A percentile compares a stretch with the other conserved stretches of the same genome.
Conservation (phyloP, 2,329 filamentous ascomycete genomes). For the Coleophoma crateriformis region DNA sequence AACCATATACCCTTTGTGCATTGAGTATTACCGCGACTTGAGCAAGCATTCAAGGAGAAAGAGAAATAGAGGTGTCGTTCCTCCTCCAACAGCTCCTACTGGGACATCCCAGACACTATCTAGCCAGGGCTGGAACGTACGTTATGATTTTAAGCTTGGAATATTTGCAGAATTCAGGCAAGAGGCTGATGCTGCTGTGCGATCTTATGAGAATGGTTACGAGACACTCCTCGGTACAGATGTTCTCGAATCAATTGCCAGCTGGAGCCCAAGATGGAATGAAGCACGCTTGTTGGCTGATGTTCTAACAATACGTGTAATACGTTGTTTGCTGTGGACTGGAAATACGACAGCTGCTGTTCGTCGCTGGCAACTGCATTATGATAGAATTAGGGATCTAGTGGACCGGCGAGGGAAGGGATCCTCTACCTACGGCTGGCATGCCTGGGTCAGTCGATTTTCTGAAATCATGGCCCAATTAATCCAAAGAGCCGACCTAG, state of each 20-base stretch:
- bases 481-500: constrained; percentile 47
- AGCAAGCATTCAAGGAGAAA: constrained; percentile 91
- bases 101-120: constrained; percentile 85
- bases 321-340: constrained; percentile 79
- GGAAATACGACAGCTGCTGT: constrained; percentile 75
- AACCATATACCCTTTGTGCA: constrained; percentile 65
- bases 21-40: constrained; percentile 91
- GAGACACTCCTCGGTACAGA: constrained; percentile 77
- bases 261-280: constrained; percentile 86
- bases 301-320: constrained; percentile 69
- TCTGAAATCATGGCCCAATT: constrained; percentile 56
- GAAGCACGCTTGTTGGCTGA: constrained; percentile 88
- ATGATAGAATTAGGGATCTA: constrained; percentile 67
- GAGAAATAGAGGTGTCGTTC: constrained; percentile 70
- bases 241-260: constrained; percentile 81
- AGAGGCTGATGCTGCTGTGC: constrained; percentile 81
- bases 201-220: constrained; percentile 84
- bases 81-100: constrained; percentile 73
- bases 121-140: constrained; percentile 81
- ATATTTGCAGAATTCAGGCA: constrained; percentile 89
- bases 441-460: constrained; percentile 84
- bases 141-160: constrained; percentile 91
- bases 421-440: constrained; percentile 85
- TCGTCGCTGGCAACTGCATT: constrained; percentile 74
- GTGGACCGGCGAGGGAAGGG: constrained; percentile 80